Conservation (phyloP, 2,329 filamentous ascomycete genomes). For the Claviceps africana region DNA sequence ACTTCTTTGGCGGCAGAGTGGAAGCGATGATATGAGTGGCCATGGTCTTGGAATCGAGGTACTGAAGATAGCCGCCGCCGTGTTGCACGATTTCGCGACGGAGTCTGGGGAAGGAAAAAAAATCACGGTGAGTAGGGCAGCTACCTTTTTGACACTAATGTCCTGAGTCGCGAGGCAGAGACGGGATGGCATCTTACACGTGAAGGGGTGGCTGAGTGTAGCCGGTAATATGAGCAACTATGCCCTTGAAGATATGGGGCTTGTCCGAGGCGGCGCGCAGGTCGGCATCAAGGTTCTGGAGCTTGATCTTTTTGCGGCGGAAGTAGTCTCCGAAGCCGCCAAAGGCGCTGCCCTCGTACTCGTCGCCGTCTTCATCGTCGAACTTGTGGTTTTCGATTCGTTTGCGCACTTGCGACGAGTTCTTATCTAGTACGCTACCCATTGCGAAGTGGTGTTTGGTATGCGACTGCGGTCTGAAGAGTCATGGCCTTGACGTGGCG, state of each 20-base stretch:
- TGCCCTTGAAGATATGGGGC: conserved; percentile 75
- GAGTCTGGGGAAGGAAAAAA: conserved; percentile 29
- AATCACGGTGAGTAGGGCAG: conserved; percentile 8
- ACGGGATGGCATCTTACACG: conserved; percentile 32
- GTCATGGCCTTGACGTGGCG: background rate
- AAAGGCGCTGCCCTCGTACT: conserved; percentile 78
- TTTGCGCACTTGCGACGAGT: conserved; percentile 48
- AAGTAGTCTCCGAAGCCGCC: conserved; percentile 88
- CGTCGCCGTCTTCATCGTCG: conserved; percentile 70
- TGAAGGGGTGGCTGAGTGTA: conserved; percentile 91
- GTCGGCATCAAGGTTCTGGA: conserved; percentile 85
- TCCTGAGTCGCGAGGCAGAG: background rate
- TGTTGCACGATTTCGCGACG: conserved; percentile 79
- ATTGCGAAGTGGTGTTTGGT: conserved; percentile 22
- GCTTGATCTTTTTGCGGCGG: conserved; percentile 87
- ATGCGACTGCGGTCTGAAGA: background rate
- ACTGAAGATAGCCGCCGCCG: conserved; percentile 91
- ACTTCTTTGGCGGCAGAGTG: conserved; percentile 81
- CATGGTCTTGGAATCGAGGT: conserved; percentile 84
- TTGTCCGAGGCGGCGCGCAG: conserved; percentile 56
- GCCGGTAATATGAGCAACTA: conserved; percentile 85
- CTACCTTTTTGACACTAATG: too few species aligned
- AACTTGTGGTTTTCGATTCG: conserved; percentile 56
- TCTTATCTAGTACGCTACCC: conserved; percentile 48
- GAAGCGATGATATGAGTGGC: conserved; percentile 94